phyloP scores from a whole-genome alignment of 306 rosid species.

The Phaseolus lunatus region DNA sequence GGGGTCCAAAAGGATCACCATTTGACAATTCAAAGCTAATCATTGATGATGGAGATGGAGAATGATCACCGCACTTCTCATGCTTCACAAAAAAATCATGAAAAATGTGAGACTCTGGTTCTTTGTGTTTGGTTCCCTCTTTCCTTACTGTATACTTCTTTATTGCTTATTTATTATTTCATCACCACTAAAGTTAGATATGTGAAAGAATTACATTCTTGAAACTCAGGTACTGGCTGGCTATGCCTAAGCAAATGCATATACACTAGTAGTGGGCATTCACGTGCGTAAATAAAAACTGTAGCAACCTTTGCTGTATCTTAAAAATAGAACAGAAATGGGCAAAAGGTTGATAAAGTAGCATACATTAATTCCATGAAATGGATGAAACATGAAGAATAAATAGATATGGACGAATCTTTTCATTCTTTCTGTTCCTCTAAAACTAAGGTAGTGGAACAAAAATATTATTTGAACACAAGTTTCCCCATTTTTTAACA shows the following conservation, averaged over 20 bases:
- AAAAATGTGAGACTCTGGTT: constrained; percentile 41
- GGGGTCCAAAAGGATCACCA: constrained; percentile 74
- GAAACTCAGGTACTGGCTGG: background rate
- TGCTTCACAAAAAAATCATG: constrained; percentile 51
- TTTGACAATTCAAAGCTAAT: constrained; percentile 90
- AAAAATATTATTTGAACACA: background rate
- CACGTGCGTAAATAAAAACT: background rate
- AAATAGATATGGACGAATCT: background rate
- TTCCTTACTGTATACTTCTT: background rate
- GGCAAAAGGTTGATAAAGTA: background rate
- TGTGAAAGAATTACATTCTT: background rate
- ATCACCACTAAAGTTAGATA: background rate
- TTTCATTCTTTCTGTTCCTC: too few relatives aligned
- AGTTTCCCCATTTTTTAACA: background rate
- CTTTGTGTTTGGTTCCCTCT: background rate
- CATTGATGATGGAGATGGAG: constrained; percentile 82
- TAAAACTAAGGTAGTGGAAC: background rate
- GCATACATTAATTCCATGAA: background rate
- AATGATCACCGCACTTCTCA: constrained; percentile 56
- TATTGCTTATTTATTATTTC: constrained; percentile 7
- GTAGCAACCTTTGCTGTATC: background rate
- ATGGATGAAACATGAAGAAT: background rate
- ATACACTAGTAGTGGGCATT: background rate
- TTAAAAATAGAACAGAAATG: background rate
- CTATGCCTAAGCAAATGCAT: background rate